A percentile compares a stretch with the other conserved stretches of the same genome.
Conservation (phyloP, 768 basidiomycete species). For the Mycena vitilis region DNA sequence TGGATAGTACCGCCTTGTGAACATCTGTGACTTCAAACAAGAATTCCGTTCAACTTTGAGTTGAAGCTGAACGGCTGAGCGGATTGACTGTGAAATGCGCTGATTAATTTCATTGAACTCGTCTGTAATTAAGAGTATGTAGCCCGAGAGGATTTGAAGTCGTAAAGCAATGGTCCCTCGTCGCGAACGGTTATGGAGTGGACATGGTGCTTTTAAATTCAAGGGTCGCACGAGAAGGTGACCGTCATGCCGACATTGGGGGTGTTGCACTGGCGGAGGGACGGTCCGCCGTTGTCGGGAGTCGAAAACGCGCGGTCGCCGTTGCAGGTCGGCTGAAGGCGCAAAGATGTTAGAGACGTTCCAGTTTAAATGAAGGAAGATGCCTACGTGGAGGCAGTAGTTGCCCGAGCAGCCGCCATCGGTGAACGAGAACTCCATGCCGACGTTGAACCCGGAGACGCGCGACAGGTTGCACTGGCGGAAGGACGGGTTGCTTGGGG, state of each 20-base stretch:
- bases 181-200: no score
- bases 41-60: no score
- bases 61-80: no score
- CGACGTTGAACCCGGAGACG: neutral
- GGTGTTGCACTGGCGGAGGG: constrained; percentile 9
- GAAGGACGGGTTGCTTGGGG: neutral
- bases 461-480: neutral
- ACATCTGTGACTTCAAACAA: no score
- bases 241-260: constrained; percentile 6
- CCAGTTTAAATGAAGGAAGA: neutral
- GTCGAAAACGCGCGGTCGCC: constrained; percentile 6
- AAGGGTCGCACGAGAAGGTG: constrained; percentile 3
- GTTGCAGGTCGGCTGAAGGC: neutral
- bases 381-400: constrained; percentile 2
- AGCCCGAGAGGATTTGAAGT: no score
- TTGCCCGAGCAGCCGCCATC: neutral
- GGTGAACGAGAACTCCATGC: neutral
- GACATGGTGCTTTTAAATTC: neutral
- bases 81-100: no score
- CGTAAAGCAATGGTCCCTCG: no score
- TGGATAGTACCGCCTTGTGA: no score
- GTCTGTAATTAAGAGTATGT: no score
- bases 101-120: no score
- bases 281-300: constrained; percentile 1
- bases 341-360: neutral